Base-by-base conservation (phyloP, 2,329 filamentous ascomycete species). In the Dothidotthia symphoricarpi region DNA sequence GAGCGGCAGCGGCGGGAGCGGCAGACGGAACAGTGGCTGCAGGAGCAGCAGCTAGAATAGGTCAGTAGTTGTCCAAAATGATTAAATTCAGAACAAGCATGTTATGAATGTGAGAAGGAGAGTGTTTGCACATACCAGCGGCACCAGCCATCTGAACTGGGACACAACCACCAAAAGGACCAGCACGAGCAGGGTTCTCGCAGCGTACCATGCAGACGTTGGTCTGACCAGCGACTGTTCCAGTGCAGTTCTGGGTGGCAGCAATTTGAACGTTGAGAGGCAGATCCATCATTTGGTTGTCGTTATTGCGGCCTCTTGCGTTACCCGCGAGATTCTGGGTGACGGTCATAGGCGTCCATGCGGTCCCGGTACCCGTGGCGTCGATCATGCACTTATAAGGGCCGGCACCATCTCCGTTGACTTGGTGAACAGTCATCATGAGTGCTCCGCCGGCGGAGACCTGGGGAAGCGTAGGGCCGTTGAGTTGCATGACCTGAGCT, bases 351-450 rank as follows among this genome's bases (percentile, higher is more conserved):
- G 74, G 64, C 15, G 66, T 59, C 74, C 77, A 82, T 47, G 68
- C 60, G 31, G 69, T 57, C 16, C 73, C 80, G 4, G 79, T 81
- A 39, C 70, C 81, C 40, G 80, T 79, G 38, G 70, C 63, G 55
- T 82, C 81, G 59, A 84, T 80, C 72, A 80, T 80, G 69, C 80
- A 83, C 6, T 69, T 75, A 65, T 82, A 84, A 2, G 81, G 80
- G 9, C 82, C 82, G 42, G 77, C 81, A 41, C 82, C 82, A 49
- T 85, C 82, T 25, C 71, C 72, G 65, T 84, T 85, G 61, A 85
- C 80, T 61, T 84, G 81, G 67, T 83, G 81, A 8, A 84, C 69
- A 1, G 79, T 83, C 73, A 85, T 83, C 51, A 68, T 68, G 43
- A 85, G 52, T 38, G 71, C 52, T 39, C 81, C 82, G 32, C 81